Evolutionary conservation across 192 early-diverging fungal species (phyloP), one percentile per base, ranked within the genome.

Genomic region (Chytriomyces hyalinus): DNA sequence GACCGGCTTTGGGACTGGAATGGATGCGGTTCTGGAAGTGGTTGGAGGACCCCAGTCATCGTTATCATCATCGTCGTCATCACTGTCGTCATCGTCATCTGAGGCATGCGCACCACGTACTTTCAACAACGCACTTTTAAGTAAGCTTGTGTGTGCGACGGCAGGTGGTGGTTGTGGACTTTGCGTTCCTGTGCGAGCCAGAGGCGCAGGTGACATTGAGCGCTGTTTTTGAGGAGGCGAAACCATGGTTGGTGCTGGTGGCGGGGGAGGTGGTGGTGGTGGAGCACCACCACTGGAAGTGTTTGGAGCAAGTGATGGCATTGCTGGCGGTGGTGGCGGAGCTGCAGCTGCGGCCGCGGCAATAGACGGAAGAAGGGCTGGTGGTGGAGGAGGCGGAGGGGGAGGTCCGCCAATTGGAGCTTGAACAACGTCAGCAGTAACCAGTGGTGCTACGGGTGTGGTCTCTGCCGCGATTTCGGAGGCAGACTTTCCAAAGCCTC

Each of bases 341-440:
- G 47, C 24, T 51, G 51, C n/a, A 7, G 48, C 60, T 66, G 22
- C 10, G 1, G 26, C 28, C 5, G 68, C 60, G 44, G 64, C 68
- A 10, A 62, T 20, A 6, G 50, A 28, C n/a, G 78, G 43, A 49
- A 61, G 48, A 11, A 47, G 49, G 53, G 76, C 24, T 43, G 82
- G 79, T 3, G 76, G 75, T 47, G 75, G 75, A 10, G 76, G 82
- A 59, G 79, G 78, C 49, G 67, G 62, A 45, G 81, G 60, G 9
- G 78, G 73, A 7, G 63, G 20, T 47, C 53, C 70, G 44, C 57
- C 63, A 24, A 46, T 46, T n/a, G 11, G 9, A 28, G 45, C 22
- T 22, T 61, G 26, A 4, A n/a, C 9, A 22, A 63, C 46, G 46
- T 20, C n/a, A 17, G 64, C 49, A 26, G 67, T 22, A 5, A 70